Evolutionary conservation across 257 asterid genomes (phyloP).

Genomic region (Osmanthus fragrans): DNA sequence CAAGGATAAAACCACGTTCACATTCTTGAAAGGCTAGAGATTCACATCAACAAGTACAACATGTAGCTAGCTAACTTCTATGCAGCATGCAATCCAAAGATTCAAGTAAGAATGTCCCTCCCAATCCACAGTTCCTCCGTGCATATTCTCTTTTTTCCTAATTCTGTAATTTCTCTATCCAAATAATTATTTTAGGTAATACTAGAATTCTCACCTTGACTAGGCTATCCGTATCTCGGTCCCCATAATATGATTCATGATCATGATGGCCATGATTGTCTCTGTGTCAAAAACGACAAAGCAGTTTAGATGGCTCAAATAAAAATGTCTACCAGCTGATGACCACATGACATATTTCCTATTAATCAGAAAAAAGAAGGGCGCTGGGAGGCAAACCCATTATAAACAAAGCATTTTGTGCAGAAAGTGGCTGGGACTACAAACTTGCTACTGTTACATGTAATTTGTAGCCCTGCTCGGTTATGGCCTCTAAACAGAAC

Average conservation of each 20-base stretch:
- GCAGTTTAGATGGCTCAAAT: slow-evolving; percentile 14
- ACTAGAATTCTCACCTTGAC: slow-evolving; percentile 64
- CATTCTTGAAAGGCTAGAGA: slow-evolving; percentile 13
- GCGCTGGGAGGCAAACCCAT: not conserved
- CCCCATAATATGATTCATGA: slow-evolving; percentile 96
- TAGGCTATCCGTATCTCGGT: slow-evolving; percentile 82
- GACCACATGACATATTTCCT: not conserved
- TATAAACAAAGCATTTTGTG: not conserved
- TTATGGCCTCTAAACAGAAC: not conserved
- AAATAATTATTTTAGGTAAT: not conserved
- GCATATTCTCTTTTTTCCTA: slow-evolving; percentile 15
- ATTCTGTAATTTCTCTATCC: slow-evolving; percentile 18
- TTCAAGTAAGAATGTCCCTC: slow-evolving; percentile 2
- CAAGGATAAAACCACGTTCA: slow-evolving; percentile 30
- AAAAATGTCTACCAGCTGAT: slow-evolving; percentile 9
- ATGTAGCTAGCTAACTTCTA: not conserved
- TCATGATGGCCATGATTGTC: slow-evolving; percentile 91
- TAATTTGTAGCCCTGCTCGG: not conserved
- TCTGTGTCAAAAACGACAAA: slow-evolving; percentile 48
- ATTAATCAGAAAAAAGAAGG: not conserved
- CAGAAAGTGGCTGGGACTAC: not conserved
- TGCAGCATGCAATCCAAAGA: not conserved
- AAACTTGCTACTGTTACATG: not conserved
- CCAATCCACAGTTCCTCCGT: not conserved
- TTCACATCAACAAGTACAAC: not conserved